Base-by-base conservation (phyloP, 108 stramenopile genomes). In the Skeletonema menzelii region DNA sequence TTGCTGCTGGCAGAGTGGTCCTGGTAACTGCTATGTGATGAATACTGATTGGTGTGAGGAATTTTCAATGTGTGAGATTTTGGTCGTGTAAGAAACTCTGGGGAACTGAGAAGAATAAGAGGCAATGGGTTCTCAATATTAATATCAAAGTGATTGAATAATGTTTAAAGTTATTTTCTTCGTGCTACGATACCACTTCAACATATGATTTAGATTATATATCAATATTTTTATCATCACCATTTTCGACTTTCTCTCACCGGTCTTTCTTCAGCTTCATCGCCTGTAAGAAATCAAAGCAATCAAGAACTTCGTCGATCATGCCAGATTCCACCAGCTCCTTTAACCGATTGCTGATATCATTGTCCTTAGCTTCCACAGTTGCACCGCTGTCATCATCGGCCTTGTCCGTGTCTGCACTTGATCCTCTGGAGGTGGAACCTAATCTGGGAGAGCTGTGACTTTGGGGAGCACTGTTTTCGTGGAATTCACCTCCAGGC, bases 21-120 rank as follows among this genome's bases (percentile, higher is more conserved):
- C 67, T 14, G 66, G 66, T 34, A 68, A 63, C 55, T 76, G 75
- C 37, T 67, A 67, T 7, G 22, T 37, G 14, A 27, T 76, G 66
- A 59, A 76, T 63, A 53, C 59, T 3, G 67, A 59, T 2, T 76
- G 75, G 75, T 76, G 75, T 28, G 67, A 68, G 44, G 75, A 76
- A 68, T 76, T 56, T 63, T 4, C 60, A 24, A 35, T 47, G 20
- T 76, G 75, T 31, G 38, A 62, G 32, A 32, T 76, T 13, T 28
- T 76, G 53, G 53, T 15, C 28, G 27, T 28, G n/a, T 58, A 15
- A 58, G 57, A 17, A 6, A 32, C n/a, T 17, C 11, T 5, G 46
- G 19, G 46, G 46, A 19, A 47, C 19, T 19, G 46, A 7, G 40
- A 15, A 12, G 40, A 15, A 42, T 4, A 42, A 15, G 40, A 15